A percentile compares a stretch with the other conserved stretches of the same genome.
Evolutionary conservation across 768 basidiomycete genomes (phyloP).

Genomic region (Lanmaoa pseudosensibilis): DNA sequence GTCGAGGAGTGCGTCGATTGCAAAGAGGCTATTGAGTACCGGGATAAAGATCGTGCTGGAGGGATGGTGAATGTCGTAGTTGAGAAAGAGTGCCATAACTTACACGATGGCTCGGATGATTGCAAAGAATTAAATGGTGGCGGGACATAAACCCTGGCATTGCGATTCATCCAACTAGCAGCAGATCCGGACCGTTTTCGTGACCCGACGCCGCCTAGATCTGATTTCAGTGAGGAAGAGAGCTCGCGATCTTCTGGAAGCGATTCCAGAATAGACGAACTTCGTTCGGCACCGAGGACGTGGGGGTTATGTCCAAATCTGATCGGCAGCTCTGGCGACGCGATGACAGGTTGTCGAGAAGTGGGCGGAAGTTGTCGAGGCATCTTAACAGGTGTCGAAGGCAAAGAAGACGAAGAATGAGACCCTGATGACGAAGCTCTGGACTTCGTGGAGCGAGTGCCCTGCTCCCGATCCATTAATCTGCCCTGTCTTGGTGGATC

Average conservation of each 20-base stretch:
- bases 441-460: conserved; percentile 10
- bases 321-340: conserved; percentile 23
- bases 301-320: conserved; percentile 33
- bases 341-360: conserved; percentile 23
- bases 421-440: conserved; percentile 28
- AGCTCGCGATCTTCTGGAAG: conserved; percentile 55
- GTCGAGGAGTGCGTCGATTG: conserved; percentile 34
- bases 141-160: conserved; percentile 19
- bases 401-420: conserved; percentile 26
- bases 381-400: conserved; percentile 20
- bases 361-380: conserved; percentile 17
- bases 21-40: conserved; percentile 29
- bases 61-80: neutral
- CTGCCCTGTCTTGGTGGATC: conserved; percentile 7
- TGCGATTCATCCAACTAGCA: conserved; percentile 18
- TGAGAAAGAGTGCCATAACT: neutral
- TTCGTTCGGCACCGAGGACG: conserved; percentile 13
- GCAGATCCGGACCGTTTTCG: conserved; percentile 22
- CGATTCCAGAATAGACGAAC: conserved; percentile 38
- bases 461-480: conserved; percentile 3
- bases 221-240: conserved; percentile 18
- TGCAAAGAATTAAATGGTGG: conserved; percentile 5
- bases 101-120: conserved; percentile 15
- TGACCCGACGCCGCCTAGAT: neutral
- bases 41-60: conserved; percentile 20